These are phyloP conservation scores for Blastobotrys americana DNA, from an alignment of 805 yeast species.

Conservation along the genomic window DNA sequence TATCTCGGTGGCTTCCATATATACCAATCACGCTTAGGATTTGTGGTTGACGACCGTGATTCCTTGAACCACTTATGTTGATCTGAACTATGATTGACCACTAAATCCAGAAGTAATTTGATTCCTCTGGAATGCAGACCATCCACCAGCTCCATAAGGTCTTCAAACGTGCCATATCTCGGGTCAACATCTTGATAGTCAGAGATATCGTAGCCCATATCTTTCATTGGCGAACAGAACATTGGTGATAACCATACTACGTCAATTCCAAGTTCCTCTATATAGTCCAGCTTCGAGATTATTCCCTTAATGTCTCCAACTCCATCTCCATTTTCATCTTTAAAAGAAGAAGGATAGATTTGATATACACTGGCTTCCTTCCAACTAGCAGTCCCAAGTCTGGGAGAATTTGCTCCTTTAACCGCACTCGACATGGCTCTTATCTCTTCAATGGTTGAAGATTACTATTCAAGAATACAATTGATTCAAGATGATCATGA, in stretches of 20 bases:
- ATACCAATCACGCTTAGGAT: conserved; percentile 56
- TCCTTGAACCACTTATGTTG: conserved; percentile 55
- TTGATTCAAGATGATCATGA: too few species aligned
- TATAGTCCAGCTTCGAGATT: conserved; percentile 43
- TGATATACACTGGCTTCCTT: conserved; percentile 50
- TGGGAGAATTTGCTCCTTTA: too few species aligned
- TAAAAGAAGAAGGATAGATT: conserved; percentile 53
- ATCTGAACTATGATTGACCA: conserved; percentile 50
- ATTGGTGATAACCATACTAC: conserved; percentile 52
- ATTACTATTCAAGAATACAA: too few species aligned
- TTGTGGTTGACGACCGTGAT: conserved; percentile 42
- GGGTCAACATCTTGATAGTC: conserved; percentile 46
- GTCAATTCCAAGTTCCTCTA: conserved; percentile 43
- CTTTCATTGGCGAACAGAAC: conserved; percentile 51
- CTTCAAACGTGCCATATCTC: conserved; percentile 50
- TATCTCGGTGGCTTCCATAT: conserved; percentile 47
- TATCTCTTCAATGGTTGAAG: too few species aligned
- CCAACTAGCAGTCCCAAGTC: conserved; percentile 57
- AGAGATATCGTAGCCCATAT: conserved; percentile 56
- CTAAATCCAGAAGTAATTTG: conserved; percentile 48
- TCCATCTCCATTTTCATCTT: conserved; percentile 53
- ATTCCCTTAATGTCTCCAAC: conserved; percentile 51
- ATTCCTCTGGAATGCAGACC: conserved; percentile 44
- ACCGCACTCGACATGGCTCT: too few species aligned
- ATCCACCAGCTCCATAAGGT: conserved; percentile 42